Percentiles rank a stretch among this genome's conserved stretches.
Evolutionary conservation across 768 basidiomycete genomes (phyloP).

Genomic region (Leccinellum luteum): DNA sequence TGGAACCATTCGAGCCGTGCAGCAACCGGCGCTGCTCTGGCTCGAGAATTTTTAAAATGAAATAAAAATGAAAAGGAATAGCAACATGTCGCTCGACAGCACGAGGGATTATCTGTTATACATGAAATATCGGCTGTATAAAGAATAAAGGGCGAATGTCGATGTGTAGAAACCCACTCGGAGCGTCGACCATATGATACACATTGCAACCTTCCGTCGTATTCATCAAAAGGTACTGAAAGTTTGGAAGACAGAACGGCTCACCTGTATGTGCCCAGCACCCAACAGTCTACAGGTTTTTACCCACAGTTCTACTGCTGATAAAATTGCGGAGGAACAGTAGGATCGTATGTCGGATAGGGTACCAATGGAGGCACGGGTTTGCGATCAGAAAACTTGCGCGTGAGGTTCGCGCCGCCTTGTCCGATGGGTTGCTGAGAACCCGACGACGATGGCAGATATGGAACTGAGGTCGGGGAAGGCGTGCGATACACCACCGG

Average conservation of each 20-base stretch:
- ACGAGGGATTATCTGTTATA: conserved; percentile 11
- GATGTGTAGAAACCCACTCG: neutral
- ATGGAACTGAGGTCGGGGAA: conserved; percentile 8
- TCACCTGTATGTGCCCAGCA: conserved; percentile 1
- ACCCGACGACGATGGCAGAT: conserved; percentile 11
- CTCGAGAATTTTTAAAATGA: neutral
- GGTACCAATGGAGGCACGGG: conserved; percentile 31
- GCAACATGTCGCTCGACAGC: conserved; percentile 15
- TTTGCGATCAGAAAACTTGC: conserved; percentile 35
- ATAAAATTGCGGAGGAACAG: conserved; percentile 22
- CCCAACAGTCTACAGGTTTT: neutral
- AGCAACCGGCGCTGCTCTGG: neutral
- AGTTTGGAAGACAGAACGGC: neutral
- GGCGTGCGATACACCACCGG: conserved; percentile 3
- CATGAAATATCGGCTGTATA: neutral
- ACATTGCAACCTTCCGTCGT: neutral
- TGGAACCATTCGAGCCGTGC: neutral
- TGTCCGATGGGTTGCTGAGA: conserved; percentile 12
- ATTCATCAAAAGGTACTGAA: neutral
- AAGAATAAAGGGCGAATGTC: conserved; percentile 8
- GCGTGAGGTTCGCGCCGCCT: conserved; percentile 32
- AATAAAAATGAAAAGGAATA: neutral
- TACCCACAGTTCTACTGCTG: conserved; percentile 1
- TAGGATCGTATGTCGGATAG: conserved; percentile 21
- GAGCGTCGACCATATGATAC: neutral